Percentiles rank a stretch among this genome's conserved stretches.
Conservation (phyloP, 1,284 basidiomycete species). For the Leucoagaricus sp. region DNA sequence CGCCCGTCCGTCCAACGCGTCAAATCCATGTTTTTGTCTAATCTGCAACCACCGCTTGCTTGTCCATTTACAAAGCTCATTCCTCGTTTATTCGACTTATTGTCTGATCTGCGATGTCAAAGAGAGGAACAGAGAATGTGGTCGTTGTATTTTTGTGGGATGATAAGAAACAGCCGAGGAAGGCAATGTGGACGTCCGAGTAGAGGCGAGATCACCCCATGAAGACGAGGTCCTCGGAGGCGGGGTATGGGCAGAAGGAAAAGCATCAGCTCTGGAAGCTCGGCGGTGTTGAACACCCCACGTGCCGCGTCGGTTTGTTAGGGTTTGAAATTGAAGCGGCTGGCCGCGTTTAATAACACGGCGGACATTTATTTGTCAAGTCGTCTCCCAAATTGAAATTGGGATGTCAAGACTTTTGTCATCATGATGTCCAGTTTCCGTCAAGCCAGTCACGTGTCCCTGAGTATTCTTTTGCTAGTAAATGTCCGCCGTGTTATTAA, state of each 20-base stretch:
- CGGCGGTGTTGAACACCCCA: too few relatives aligned
- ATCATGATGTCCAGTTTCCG: too few relatives aligned
- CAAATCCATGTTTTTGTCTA: slow-evolving; percentile 79
- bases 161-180: slow-evolving; percentile 64
- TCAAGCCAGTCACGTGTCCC: too few relatives aligned
- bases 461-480: too few relatives aligned
- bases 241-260: slow-evolving; percentile 56
- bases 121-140: slow-evolving; percentile 79
- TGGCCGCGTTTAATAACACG: too few relatives aligned
- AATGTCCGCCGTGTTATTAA: too few relatives aligned
- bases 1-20: slow-evolving; percentile 80
- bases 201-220: slow-evolving; percentile 96
- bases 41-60: slow-evolving; percentile 76
- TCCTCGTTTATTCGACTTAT: slow-evolving; percentile 71
- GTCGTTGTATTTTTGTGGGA: slow-evolving; percentile 68
- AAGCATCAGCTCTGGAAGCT: too few relatives aligned
- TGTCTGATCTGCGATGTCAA: slow-evolving; percentile 63
- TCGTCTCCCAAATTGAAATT: too few relatives aligned
- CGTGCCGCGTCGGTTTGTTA: too few relatives aligned
- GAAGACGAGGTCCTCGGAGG: slow-evolving; percentile 80
- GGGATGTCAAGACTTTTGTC: too few relatives aligned
- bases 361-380: too few relatives aligned
- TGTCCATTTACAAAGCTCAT: slow-evolving; percentile 69
- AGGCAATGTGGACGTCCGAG: slow-evolving; percentile 82
- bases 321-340: too few relatives aligned